Percentiles rank a stretch among this genome's conserved stretches.
These are phyloP conservation scores for Entomortierella chlamydospora DNA, from an alignment of 192 early-diverging fungal species.

Conservation along the genomic window DNA sequence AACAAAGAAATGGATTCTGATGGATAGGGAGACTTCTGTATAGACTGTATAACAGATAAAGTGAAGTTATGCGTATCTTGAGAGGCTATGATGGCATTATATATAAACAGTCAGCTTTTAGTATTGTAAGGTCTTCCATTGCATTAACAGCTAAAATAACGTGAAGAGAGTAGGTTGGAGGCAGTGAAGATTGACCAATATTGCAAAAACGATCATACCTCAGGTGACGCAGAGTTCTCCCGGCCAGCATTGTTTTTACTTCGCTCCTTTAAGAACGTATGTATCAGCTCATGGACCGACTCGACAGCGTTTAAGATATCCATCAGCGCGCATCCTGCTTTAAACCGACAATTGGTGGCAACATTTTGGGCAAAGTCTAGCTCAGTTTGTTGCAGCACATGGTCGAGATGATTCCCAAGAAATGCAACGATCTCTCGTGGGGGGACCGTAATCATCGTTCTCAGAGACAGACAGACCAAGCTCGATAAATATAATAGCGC, in stretches of 20 bases:
- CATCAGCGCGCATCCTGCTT: slow-evolving; percentile 45
- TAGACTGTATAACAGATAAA: slow-evolving; percentile 48
- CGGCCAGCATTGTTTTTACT: neutral
- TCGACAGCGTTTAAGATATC: slow-evolving; percentile 45
- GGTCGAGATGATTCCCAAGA: slow-evolving; percentile 53
- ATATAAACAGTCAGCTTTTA: neutral
- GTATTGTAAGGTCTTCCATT: too few relatives aligned
- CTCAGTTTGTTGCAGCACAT: slow-evolving; percentile 35
- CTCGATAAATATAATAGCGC: neutral
- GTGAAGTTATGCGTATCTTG: slow-evolving; percentile 36
- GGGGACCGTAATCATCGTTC: slow-evolving; percentile 45
- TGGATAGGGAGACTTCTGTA: slow-evolving; percentile 49
- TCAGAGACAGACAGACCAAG: neutral
- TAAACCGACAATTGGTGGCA: slow-evolving; percentile 28
- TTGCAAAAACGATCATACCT: slow-evolving; percentile 18
- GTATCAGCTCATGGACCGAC: slow-evolving; percentile 30
- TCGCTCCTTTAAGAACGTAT: slow-evolving; percentile 9
- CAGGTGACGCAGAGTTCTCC: slow-evolving; percentile 3
- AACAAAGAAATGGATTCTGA: slow-evolving; percentile 43
- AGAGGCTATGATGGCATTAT: slow-evolving; percentile 10
- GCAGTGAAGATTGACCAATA: neutral
- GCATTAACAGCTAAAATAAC: neutral
- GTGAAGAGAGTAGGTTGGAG: neutral
- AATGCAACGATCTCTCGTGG: slow-evolving; percentile 45
- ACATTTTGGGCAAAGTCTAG: slow-evolving; percentile 28